These are phyloP conservation scores for Tilletiopsis washingtonensis DNA, from an alignment of 1,284 basidiomycete genomes.

Conservation along the genomic window DNA sequence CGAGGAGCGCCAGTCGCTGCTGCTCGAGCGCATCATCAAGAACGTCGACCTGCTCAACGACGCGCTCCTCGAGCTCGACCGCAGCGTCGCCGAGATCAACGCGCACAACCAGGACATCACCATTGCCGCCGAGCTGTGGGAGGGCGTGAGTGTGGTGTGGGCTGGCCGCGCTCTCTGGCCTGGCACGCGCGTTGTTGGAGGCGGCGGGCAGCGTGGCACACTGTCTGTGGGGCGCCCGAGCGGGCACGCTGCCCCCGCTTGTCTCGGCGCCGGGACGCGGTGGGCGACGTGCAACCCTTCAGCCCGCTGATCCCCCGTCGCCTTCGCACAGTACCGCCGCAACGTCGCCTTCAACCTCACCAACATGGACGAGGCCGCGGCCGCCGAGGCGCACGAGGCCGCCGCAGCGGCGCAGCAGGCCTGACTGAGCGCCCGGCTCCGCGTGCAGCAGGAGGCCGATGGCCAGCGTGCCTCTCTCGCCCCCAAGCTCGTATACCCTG, in stretches of 20 bases:
- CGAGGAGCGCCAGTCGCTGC: conserved; percentile 77
- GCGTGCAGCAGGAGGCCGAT: too few species aligned
- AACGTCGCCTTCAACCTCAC: conserved; percentile 43
- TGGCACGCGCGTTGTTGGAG: neutral
- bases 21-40: conserved; percentile 80
- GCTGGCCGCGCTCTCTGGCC: neutral
- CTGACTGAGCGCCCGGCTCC: too few species aligned
- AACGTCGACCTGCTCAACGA: conserved; percentile 61
- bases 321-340: conserved; percentile 27
- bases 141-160: conserved; percentile 25
- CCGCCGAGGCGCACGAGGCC: too few species aligned
- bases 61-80: conserved; percentile 61
- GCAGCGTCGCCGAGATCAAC: conserved; percentile 56
- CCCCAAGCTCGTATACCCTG: neutral
- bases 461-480: too few species aligned
- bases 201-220: too few species aligned
- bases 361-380: conserved; percentile 31
- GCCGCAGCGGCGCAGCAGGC: too few species aligned
- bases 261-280: too few species aligned
- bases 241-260: neutral
- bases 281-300: neutral
- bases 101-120: conserved; percentile 40
- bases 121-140: conserved; percentile 40
- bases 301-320: neutral
- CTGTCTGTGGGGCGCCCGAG: neutral